Evolutionary conservation across 495 filamentous ascomycete genomes (phyloP), one percentile per base, ranked within the genome.

Genomic region (Echria macrotheca): DNA sequence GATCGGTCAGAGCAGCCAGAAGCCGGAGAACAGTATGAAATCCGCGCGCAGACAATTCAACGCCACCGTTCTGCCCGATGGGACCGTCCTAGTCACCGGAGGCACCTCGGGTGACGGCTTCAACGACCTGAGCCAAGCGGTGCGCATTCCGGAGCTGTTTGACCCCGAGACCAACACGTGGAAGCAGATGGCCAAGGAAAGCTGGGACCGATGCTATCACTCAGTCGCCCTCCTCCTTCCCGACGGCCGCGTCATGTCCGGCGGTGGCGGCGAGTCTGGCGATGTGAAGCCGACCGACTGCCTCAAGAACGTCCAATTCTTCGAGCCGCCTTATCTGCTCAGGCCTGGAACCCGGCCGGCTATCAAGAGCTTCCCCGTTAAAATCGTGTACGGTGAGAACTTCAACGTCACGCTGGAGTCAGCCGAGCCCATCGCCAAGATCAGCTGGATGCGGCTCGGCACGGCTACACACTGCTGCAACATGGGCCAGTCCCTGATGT

Each of bases 401-500:
- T 46, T 46, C 31, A 7, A 28, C 36, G 38, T 50, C 23, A 50
- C 37, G 36, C 18, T 50, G 36, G 36, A 21, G 12, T 41, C 47
- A 14, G 5, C 6, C 9, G 38, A 31, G 6, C 5, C 23, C 10
- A 42, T 50, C 25, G 14, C 10, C 24, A 50, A 35, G 15, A 23
- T 50, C 35, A 50, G 36, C 38, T 50, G 47, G 47, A 28, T 50
- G 9, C 47, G 47, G 6, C 47, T 50, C 0, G 47, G 47, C 47
- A 41, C 47, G 9, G 47, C 42, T 15, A 50, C 47, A 1, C 47
- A 50, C 25, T 42, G 36, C 17, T 26, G 47, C 47, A 50, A 50
- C 47, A 50, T 50, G 47, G 42, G 22, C 38, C 47, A 50, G 18
- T 50, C 47, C n/a, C 38, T 50, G 6, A 50, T 50, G 38, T 41